Percentiles rank a stretch among this genome's conserved stretches.
These are phyloP conservation scores for Thymus quinquecostatus DNA, from an alignment of 257 asterid species.

Conservation along the genomic window DNA sequence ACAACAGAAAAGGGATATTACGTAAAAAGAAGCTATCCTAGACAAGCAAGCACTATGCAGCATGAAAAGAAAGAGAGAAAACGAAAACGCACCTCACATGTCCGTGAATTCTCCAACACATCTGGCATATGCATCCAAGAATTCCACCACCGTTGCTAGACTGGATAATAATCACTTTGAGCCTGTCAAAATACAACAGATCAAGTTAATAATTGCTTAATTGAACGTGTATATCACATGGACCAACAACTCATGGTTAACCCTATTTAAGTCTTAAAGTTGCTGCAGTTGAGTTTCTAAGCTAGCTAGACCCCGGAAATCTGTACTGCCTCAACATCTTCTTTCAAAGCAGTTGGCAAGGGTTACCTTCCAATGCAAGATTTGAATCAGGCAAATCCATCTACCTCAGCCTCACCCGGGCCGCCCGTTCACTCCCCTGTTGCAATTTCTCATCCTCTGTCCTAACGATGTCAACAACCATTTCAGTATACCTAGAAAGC, in stretches of 20 bases:
- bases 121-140: too few species aligned
- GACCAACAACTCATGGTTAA: slow-evolving; percentile 78
- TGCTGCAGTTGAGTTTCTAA: slow-evolving; percentile 87
- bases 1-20: too few species aligned
- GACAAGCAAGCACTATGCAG: too few species aligned
- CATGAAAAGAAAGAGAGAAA: too few species aligned
- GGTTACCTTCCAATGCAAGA: slow-evolving; percentile 85
- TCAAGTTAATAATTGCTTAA: slow-evolving; percentile 20
- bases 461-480: slow-evolving; percentile 88
- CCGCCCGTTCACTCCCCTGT: slow-evolving; percentile 98
- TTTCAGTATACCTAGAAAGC: slow-evolving; percentile 89
- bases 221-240: slow-evolving; percentile 31
- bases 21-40: too few species aligned
- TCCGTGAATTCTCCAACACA: too few species aligned
- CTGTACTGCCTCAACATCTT: slow-evolving; percentile 91
- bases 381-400: slow-evolving; percentile 93
- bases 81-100: too few species aligned
- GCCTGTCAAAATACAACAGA: slow-evolving; percentile 45
- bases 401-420: slow-evolving; percentile 88
- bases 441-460: slow-evolving; percentile 94
- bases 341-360: slow-evolving; percentile 66
- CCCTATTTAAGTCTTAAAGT: slow-evolving; percentile 84
- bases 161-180: slow-evolving; percentile 52
- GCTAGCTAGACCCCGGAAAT: slow-evolving; percentile 89
- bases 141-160: too few species aligned